These are phyloP conservation scores for Boletus fagicola DNA, from an alignment of 768 basidiomycete species.

Conservation along the genomic window DNA sequence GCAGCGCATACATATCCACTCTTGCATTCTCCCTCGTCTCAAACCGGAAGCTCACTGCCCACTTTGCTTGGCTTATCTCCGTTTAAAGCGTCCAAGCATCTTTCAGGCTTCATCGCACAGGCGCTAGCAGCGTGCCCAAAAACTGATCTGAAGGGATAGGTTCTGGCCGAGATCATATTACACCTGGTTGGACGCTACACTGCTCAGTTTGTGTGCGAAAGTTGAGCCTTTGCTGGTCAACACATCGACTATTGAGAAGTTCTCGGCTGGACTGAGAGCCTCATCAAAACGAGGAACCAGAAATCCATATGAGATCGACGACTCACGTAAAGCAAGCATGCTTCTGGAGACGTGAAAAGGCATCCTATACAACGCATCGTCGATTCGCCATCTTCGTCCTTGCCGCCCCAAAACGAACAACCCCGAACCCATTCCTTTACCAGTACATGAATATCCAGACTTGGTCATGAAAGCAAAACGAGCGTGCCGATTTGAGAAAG, in stretches of 20 bases:
- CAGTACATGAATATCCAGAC: neutral
- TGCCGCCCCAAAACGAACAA: neutral
- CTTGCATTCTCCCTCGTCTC: neutral
- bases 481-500: neutral
- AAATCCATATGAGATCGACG: neutral
- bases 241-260: neutral
- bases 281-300: neutral
- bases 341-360: neutral
- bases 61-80: neutral
- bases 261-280: neutral
- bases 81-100: neutral
- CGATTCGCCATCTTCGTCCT: neutral
- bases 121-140: neutral
- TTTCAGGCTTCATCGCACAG: neutral
- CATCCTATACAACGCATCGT: neutral
- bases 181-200: neutral
- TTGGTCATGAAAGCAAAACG: neutral
- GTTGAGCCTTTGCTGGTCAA: neutral
- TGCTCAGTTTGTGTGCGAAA: neutral
- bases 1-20: neutral
- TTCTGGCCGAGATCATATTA: neutral
- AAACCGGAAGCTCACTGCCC: neutral
- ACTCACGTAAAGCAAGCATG: conserved; percentile 5
- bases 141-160: neutral
- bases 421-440: neutral